These are phyloP conservation scores for Gymnopilus junonius DNA, from an alignment of 768 basidiomycete species.

Conservation along the genomic window DNA sequence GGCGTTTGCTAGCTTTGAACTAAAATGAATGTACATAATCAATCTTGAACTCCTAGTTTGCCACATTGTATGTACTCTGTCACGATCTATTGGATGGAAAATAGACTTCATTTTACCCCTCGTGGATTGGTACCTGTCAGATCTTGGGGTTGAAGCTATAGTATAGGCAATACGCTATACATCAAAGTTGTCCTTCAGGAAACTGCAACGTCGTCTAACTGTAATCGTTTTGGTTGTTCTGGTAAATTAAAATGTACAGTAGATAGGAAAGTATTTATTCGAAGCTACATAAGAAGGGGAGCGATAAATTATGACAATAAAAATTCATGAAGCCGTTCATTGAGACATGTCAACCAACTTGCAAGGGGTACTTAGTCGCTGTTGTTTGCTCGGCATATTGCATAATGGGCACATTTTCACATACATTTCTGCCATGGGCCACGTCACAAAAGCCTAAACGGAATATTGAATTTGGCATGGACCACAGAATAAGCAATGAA, in stretches of 20 bases:
- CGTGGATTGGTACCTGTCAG: background rate
- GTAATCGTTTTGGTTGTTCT: background rate
- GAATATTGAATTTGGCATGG: background rate
- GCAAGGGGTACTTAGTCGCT: background rate
- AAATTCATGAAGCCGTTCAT: background rate
- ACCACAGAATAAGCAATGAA: conserved; percentile 6
- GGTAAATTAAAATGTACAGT: background rate
- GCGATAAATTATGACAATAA: conserved; percentile 17
- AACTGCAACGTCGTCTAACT: background rate
- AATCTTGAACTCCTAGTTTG: background rate
- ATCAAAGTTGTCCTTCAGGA: background rate
- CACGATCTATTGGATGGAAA: background rate
- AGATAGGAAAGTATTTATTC: background rate
- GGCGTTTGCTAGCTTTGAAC: conserved; percentile 87
- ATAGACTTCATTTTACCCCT: background rate
- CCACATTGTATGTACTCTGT: conserved; percentile 15
- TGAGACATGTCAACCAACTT: too few relatives aligned
- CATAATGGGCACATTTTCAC: conserved; percentile 61
- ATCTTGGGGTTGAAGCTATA: background rate
- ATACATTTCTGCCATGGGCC: conserved; percentile 77
- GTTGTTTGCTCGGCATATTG: conserved; percentile 24
- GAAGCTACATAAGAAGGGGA: background rate
- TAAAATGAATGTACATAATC: conserved; percentile 25
- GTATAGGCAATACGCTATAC: background rate
- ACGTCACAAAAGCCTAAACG: conserved; percentile 63